These are phyloP conservation scores for Russula lepida DNA, from an alignment of 768 basidiomycete species.

Conservation along the genomic window DNA sequence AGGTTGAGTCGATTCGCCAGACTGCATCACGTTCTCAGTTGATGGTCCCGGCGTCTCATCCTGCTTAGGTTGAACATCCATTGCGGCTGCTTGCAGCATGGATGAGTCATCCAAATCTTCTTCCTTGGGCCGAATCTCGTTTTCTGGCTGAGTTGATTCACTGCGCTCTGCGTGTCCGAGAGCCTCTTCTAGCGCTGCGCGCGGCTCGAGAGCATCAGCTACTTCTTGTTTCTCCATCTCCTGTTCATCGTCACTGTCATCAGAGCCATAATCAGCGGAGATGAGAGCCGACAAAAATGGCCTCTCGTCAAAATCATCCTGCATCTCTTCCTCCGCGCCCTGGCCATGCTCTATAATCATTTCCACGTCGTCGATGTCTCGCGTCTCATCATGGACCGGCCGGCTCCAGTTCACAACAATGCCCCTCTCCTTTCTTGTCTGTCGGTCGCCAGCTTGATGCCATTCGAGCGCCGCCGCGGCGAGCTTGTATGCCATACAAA, in stretches of 20 bases:
- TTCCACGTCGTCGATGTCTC: slow-evolving; percentile 32
- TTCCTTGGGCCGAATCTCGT: slow-evolving; percentile 34
- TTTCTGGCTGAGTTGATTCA: slow-evolving; percentile 28
- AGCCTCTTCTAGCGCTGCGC: slow-evolving; percentile 48
- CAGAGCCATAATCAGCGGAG: slow-evolving; percentile 24
- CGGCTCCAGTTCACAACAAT: slow-evolving; percentile 61
- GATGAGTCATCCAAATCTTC: slow-evolving; percentile 53
- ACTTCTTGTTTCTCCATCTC: slow-evolving; percentile 47
- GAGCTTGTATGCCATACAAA: slow-evolving; percentile 73
- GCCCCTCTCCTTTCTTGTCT: slow-evolving; percentile 56
- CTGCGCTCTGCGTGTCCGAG: slow-evolving; percentile 37
- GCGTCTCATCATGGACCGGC: slow-evolving; percentile 29
- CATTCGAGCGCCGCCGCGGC: slow-evolving; percentile 80
- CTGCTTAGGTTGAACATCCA: slow-evolving; percentile 33
- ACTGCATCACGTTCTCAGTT: background rate
- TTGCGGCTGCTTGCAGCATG: slow-evolving; percentile 29
- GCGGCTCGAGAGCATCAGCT: slow-evolving; percentile 52
- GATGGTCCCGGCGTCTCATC: background rate
- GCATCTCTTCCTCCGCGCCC: slow-evolving; percentile 29
- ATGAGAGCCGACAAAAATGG: slow-evolving; percentile 4
- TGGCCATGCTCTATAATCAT: slow-evolving; percentile 25
- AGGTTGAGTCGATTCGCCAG: background rate
- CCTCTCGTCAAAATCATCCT: slow-evolving; percentile 22
- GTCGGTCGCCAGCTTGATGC: slow-evolving; percentile 63
- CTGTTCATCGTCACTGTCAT: slow-evolving; percentile 51